These are phyloP conservation scores for Yamadazyma blattariae DNA, from an alignment of 1,139 yeast species.

Conservation along the genomic window DNA sequence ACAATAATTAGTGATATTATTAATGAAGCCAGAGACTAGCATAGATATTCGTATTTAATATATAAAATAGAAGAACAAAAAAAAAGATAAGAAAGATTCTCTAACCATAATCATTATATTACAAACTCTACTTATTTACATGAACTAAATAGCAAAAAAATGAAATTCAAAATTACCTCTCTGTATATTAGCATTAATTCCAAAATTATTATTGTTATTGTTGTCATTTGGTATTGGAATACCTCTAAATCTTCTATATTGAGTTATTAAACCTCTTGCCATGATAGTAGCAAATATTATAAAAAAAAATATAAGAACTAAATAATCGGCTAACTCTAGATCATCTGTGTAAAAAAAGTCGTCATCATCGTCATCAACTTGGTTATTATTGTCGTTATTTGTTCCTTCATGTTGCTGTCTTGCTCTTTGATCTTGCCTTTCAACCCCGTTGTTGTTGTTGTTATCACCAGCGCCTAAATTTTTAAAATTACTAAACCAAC, in stretches of 20 bases:
- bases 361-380: constrained; percentile 17
- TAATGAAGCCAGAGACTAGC: constrained; percentile 12
- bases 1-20: constrained; percentile 26
- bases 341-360: constrained; percentile 18
- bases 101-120: too few relatives aligned
- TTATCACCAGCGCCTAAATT: constrained; percentile 22
- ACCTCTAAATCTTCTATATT: constrained; percentile 24
- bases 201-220: constrained; percentile 5
- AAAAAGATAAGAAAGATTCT: too few relatives aligned
- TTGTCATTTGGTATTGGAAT: constrained; percentile 1
- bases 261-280: constrained; percentile 25
- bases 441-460: too few relatives aligned
- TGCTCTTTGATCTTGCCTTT: constrained; percentile 21
- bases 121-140: too few relatives aligned
- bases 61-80: too few relatives aligned
- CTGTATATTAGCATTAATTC: constrained; percentile 18
- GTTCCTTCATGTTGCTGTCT: constrained; percentile 31
- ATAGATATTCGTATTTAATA: too few relatives aligned
- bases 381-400: not conserved
- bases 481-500: constrained; percentile 40
- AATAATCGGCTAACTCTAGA: constrained; percentile 32
- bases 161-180: constrained; percentile 37
- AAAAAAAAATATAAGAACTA: constrained; percentile 29
- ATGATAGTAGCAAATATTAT: constrained; percentile 29
- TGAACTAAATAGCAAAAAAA: constrained; percentile 33